Base-by-base conservation (phyloP, 2,329 filamentous ascomycete species). In the Mycosphaerelloides madeirae region DNA sequence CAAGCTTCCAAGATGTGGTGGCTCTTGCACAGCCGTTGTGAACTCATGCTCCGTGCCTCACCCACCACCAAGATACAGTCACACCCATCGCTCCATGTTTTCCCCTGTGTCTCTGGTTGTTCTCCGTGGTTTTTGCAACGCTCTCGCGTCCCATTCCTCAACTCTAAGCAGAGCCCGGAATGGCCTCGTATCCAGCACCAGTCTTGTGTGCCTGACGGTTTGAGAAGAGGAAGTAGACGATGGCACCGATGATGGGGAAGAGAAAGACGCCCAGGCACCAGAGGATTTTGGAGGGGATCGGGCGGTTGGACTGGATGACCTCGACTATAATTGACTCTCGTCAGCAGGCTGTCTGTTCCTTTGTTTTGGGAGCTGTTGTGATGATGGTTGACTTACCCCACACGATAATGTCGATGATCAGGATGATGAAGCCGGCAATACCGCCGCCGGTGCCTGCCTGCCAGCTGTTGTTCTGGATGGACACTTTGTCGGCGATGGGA, bases 221-320 rank as follows among this genome's bases (percentile, higher is more conserved):
- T 36, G 79, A 81, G 67, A 83, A 82, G 41, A 84, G 65, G 60
- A 71, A 83, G 67, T 83, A 84, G 63, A 82, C 65, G 56, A 81
- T 64, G 63, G 81, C 70, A 47, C 80, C 80, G 53, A 78, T 61
- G 38, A 84, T 68, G 3, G 80, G 80, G 68, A 83, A 82, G 50
- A 83, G 64, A 68, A 83, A 83, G 57, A 83, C 78, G 33, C 81
- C 67, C 1, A 83, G 67, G 38, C 72, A 77, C 80, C 80, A 84
- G 22, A 82, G 66, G 3, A 83, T 61, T 68, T 84, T 84, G 64
- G 74, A 68, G 15, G 67, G 61, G 15, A 73, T 66, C 3, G 79
- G 72, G 47, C 80, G 79, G 64, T 76, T 80, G 31, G 79, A 83
- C 64, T 82, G 78, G 45, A 83, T 66, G 52, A 83, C 75, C 65